Percentiles rank a stretch among this genome's conserved stretches.
These are phyloP conservation scores for Ampelocalamus luodianensis DNA, from an alignment of 176 grass and related monocot genomes.

Conservation along the genomic window DNA sequence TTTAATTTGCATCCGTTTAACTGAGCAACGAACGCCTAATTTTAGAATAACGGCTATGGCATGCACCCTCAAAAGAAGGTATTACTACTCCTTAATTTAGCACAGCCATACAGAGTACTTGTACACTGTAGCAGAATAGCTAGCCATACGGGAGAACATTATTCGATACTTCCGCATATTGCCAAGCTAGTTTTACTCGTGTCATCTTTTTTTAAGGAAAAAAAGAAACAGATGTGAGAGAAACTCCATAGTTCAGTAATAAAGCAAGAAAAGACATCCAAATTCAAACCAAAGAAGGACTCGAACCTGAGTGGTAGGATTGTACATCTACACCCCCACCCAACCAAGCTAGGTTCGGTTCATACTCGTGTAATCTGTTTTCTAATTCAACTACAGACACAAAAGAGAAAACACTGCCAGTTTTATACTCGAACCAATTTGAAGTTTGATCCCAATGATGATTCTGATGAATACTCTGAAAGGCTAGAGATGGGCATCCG, in stretches of 20 bases:
- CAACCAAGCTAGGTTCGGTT: too few species aligned
- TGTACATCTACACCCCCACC: too few species aligned
- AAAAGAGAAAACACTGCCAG: neutral
- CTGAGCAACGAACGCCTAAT: neutral
- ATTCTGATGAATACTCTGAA: neutral
- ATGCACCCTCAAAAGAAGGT: neutral
- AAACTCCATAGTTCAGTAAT: too few species aligned
- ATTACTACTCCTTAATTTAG: neutral
- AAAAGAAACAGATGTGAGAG: too few species aligned
- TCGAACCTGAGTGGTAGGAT: too few species aligned
- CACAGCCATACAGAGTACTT: neutral
- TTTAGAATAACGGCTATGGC: neutral
- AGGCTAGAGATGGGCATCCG: neutral
- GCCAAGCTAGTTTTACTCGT: conserved; percentile 1
- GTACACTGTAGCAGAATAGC: neutral
- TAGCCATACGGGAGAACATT: neutral
- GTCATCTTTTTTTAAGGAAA: too few species aligned
- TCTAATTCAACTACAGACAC: neutral
- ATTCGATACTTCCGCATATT: neutral
- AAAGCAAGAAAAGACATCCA: too few species aligned
- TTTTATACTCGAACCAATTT: neutral
- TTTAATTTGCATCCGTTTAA: neutral
- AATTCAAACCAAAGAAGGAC: too few species aligned
- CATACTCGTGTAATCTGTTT: neutral
- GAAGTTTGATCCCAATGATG: neutral